A percentile compares a stretch with the other conserved stretches of the same genome.
Evolutionary conservation across 1,139 yeast species (phyloP).

Genomic region (Hansenula lynferdii): DNA sequence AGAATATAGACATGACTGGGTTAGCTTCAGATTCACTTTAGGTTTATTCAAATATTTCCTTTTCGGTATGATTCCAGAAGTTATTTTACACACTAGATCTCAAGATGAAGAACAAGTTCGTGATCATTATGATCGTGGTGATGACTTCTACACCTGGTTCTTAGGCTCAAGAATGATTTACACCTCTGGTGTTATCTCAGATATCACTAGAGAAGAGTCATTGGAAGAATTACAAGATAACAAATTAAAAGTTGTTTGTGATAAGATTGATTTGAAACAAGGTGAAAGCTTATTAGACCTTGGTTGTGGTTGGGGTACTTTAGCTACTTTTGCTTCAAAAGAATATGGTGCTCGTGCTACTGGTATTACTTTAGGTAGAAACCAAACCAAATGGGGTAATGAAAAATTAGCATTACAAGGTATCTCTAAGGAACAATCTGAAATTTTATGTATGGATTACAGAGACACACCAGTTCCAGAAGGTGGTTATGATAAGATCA

Average conservation of each 20-base stretch:
- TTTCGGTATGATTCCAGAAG: conserved; percentile 91
- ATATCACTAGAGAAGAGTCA: conserved; percentile 66
- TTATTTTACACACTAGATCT: conserved; percentile 83
- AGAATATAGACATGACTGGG: conserved; percentile 93
- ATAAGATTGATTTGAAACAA: conserved; percentile 67
- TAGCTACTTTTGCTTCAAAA: conserved; percentile 79
- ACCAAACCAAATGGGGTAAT: conserved; percentile 92
- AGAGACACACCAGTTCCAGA: conserved; percentile 81
- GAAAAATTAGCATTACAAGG: conserved; percentile 64
- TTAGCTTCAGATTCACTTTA: conserved; percentile 72
- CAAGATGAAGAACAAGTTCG: conserved; percentile 97
- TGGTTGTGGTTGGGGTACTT: conserved; percentile 97
- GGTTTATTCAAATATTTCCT: conserved; percentile 77
- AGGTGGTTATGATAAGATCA: conserved; percentile 80
- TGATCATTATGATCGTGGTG: conserved; percentile 96
- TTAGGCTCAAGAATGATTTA: conserved; percentile 93
- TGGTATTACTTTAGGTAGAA: conserved; percentile 84
- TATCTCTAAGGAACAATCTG: conserved; percentile 61
- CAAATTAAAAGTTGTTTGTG: conserved; percentile 83
- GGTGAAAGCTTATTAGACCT: conserved; percentile 78
- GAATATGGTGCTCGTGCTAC: conserved; percentile 85
- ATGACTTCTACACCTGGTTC: conserved; percentile 92
- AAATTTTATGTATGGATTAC: conserved; percentile 80
- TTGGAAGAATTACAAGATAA: conserved; percentile 89
- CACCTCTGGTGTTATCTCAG: conserved; percentile 81